phyloP scores from a whole-genome alignment of 129 eudicot genomes.

The Ambrosia artemisiifolia region DNA sequence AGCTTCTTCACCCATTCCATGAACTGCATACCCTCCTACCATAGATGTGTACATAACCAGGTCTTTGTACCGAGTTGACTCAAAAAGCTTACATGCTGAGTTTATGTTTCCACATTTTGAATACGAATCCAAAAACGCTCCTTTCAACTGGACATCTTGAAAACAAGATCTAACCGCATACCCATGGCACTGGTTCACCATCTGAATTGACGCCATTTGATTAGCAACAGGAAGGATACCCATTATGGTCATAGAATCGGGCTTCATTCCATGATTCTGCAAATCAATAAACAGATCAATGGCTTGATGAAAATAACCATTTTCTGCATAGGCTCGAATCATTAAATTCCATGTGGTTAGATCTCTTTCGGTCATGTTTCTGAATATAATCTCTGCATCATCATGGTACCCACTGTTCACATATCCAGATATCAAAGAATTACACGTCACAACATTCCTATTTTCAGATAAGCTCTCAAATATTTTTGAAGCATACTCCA shows the following conservation, averaged over 20 bases:
- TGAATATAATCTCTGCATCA: slow-evolving; percentile 44
- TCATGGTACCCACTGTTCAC: slow-evolving; percentile 40
- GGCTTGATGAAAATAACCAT: slow-evolving; percentile 46
- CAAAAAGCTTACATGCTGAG: slow-evolving; percentile 52
- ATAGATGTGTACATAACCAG: slow-evolving; percentile 76
- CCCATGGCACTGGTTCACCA: slow-evolving; percentile 82
- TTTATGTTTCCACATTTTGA: slow-evolving; percentile 71
- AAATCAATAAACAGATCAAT: slow-evolving; percentile 49
- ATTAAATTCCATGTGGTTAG: slow-evolving; percentile 85
- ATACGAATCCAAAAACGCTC: slow-evolving; percentile 69
- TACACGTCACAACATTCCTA: slow-evolving; percentile 54
- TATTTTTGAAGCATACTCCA: slow-evolving; percentile 55
- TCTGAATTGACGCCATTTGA: slow-evolving; percentile 54
- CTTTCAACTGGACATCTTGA: slow-evolving; percentile 52
- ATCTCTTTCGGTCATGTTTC: slow-evolving; percentile 49
- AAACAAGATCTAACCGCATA: slow-evolving; percentile 56
- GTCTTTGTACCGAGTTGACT: slow-evolving; percentile 49
- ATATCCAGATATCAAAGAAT: slow-evolving; percentile 66
- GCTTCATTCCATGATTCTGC: slow-evolving; percentile 50
- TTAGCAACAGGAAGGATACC: slow-evolving; percentile 67
- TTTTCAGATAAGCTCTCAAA: slow-evolving; percentile 47
- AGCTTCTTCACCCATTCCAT: slow-evolving; percentile 87
- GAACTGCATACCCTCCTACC: slow-evolving; percentile 86
- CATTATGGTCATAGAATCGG: slow-evolving; percentile 66
- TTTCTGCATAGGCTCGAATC: slow-evolving; percentile 62